Conservation (phyloP, 805 yeast species). For the Spathaspora girioi region DNA sequence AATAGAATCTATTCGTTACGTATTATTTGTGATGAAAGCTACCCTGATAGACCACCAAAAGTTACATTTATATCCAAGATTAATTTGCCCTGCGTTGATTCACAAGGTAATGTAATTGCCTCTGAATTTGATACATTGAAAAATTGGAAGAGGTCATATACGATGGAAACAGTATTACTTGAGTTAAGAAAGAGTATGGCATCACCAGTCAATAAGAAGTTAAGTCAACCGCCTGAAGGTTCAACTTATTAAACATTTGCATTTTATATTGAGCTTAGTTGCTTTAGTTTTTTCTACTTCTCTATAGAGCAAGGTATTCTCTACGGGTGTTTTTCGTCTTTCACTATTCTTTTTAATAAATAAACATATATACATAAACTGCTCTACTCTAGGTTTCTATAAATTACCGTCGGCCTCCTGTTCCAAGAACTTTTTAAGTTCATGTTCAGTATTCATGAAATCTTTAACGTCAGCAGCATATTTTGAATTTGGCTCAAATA, state of each 20-base stretch:
- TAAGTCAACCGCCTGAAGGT: conserved; percentile 92
- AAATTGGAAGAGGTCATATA: conserved; percentile 85
- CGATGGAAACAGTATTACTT: conserved; percentile 88
- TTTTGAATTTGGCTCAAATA: conserved; percentile 16
- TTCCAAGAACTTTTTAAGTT: conserved; percentile 31
- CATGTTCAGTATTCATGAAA: conserved; percentile 36
- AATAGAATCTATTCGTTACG: conserved; percentile 86
- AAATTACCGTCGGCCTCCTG: conserved; percentile 10
- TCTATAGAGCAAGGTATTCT: not conserved
- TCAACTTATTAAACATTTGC: conserved; percentile 44
- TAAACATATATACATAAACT: not conserved
- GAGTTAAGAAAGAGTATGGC: conserved; percentile 90
- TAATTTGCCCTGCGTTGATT: conserved; percentile 88
- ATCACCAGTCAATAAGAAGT: conserved; percentile 70
- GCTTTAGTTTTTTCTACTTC: not conserved
- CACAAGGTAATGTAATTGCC: conserved; percentile 48
- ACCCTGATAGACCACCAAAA: conserved; percentile 87
- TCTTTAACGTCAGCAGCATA: conserved; percentile 26
- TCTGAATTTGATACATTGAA: conserved; percentile 61
- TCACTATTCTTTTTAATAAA: not conserved
- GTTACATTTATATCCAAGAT: conserved; percentile 80
- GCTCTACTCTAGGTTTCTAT: not conserved
- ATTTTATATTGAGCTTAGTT: not conserved
- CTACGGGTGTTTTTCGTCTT: not conserved
- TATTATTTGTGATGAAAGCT: conserved; percentile 75